phyloP scores from a whole-genome alignment of 164 flowering plant genomes.

The Kalanchoe fedtschenkoi region DNA sequence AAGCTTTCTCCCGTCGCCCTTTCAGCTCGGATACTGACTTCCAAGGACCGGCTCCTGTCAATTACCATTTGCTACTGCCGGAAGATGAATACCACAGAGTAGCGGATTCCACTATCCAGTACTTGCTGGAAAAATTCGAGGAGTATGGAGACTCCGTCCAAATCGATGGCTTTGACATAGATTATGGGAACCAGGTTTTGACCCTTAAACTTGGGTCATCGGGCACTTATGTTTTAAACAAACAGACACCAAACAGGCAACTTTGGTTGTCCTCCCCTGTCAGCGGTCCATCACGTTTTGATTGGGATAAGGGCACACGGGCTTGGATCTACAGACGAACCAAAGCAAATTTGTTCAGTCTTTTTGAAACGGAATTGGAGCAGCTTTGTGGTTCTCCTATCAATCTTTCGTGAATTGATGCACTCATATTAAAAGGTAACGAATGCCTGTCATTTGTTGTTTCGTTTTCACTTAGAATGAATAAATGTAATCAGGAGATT shows the following conservation, averaged over 20 bases:
- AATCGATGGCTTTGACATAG: slow-evolving; percentile 84
- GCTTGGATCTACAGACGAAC: slow-evolving; percentile 80
- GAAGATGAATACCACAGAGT: slow-evolving; percentile 72
- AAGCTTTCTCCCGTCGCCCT: background rate
- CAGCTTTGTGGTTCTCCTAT: slow-evolving; percentile 62
- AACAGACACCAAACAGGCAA: slow-evolving; percentile 92
- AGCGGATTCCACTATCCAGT: slow-evolving; percentile 68
- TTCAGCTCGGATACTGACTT: slow-evolving; percentile 7
- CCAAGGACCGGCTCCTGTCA: slow-evolving; percentile 30
- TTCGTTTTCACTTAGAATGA: too few species aligned
- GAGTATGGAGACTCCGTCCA: slow-evolving; percentile 83
- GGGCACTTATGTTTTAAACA: slow-evolving; percentile 89
- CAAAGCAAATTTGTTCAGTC: slow-evolving; percentile 34
- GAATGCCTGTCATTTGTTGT: too few species aligned
- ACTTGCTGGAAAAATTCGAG: slow-evolving; percentile 80
- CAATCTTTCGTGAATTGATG: slow-evolving; percentile 31
- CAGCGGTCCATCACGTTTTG: slow-evolving; percentile 88
- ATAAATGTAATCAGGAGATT: too few species aligned
- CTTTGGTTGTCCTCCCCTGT: slow-evolving; percentile 93
- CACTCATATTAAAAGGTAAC: too few species aligned
- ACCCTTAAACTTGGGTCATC: slow-evolving; percentile 70
- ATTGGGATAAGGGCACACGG: slow-evolving; percentile 56
- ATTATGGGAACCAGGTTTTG: slow-evolving; percentile 88
- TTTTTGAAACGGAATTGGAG: slow-evolving; percentile 61
- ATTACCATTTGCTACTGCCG: slow-evolving; percentile 50